Conservation (phyloP, 2,329 filamentous ascomycete genomes). For the Beauveria bassiana region DNA sequence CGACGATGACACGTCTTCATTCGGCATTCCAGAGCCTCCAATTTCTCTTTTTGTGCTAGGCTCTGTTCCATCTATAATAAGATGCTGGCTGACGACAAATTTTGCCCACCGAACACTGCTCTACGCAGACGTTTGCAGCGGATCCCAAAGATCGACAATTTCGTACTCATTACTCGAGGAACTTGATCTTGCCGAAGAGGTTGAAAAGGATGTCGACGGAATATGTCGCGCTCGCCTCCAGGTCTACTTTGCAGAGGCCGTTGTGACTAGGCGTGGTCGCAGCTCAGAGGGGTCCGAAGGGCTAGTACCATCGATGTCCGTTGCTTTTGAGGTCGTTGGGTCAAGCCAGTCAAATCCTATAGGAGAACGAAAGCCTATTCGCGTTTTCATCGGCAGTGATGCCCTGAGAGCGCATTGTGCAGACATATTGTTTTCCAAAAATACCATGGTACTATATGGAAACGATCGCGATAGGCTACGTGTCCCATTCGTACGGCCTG, state of each 20-base stretch:
- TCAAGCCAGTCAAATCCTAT: slow-evolving; percentile 21
- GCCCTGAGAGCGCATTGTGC: slow-evolving; percentile 77
- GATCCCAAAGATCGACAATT: slow-evolving; percentile 80
- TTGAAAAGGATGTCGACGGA: slow-evolving; percentile 59
- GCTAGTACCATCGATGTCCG: slow-evolving; percentile 66
- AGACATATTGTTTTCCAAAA: slow-evolving; percentile 86
- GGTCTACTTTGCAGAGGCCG: slow-evolving; percentile 86
- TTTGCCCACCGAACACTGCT: slow-evolving; percentile 85
- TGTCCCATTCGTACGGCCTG: slow-evolving; percentile 85
- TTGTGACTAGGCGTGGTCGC: slow-evolving; percentile 67
- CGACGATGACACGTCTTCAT: slow-evolving; percentile 59
- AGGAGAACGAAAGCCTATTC: slow-evolving; percentile 53
- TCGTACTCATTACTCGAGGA: slow-evolving; percentile 67
- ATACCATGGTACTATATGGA: slow-evolving; percentile 79
- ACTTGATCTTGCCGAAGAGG: slow-evolving; percentile 60
- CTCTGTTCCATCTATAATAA: slow-evolving; percentile 85
- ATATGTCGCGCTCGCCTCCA: slow-evolving; percentile 64
- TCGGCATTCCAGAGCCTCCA: slow-evolving; percentile 67
- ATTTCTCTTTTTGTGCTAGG: slow-evolving; percentile 80
- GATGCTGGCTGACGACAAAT: slow-evolving; percentile 87
- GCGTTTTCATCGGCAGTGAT: slow-evolving; percentile 87
- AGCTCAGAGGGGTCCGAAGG: slow-evolving; percentile 63
- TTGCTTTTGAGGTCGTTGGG: slow-evolving; percentile 69
- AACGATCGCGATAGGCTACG: slow-evolving; percentile 81
- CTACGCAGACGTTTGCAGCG: slow-evolving; percentile 88